Conservation (phyloP, 306 rosid species). For the Quercus mongolica region DNA sequence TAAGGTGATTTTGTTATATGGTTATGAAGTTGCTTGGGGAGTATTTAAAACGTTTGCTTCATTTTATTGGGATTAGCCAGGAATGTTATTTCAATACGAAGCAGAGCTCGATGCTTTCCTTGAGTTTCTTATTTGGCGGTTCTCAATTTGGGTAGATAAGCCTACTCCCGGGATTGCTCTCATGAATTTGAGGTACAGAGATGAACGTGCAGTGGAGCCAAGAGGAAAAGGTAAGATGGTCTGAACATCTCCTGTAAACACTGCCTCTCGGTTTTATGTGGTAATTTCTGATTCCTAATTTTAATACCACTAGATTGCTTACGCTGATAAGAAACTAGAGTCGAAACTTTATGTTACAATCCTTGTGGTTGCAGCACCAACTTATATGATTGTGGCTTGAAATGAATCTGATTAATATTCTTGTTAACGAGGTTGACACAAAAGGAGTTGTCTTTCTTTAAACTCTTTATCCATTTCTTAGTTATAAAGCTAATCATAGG, state of each 20-base stretch:
- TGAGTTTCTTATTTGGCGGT: conserved; percentile 96
- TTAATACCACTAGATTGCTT: background rate
- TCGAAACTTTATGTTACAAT: background rate
- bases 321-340: background rate
- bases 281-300: background rate
- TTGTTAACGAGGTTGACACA: background rate
- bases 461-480: background rate
- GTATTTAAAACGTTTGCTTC: conserved; percentile 23
- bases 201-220: conserved; percentile 73
- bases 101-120: conserved; percentile 92
- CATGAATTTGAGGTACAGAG: conserved; percentile 94
- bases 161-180: conserved; percentile 97
- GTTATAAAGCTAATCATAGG: background rate
- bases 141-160: conserved; percentile 98
- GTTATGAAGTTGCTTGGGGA: conserved; percentile 5
- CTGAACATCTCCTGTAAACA: conserved; percentile 14
- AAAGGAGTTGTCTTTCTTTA: background rate
- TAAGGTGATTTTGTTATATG: background rate
- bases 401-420: background rate
- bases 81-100: conserved; percentile 98
- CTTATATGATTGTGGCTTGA: background rate
- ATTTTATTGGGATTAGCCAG: conserved; percentile 87
- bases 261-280: background rate
- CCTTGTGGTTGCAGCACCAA: background rate
- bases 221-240: conserved; percentile 68